Conservation (phyloP, 257 asterid genomes). For the Petunia secreta region DNA sequence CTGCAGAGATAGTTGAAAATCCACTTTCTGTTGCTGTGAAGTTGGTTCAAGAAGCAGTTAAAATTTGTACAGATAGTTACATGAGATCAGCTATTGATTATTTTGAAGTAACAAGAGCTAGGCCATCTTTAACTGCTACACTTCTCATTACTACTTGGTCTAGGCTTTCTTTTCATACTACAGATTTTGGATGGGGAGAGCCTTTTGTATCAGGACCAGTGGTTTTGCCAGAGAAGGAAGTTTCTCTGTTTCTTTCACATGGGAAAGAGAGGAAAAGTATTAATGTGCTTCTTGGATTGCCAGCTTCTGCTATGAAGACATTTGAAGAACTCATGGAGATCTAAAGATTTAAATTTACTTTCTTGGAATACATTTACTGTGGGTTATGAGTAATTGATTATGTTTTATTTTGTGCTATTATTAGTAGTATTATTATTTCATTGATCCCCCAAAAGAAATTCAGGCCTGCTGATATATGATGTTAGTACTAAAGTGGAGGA, state of each 20-base stretch:
- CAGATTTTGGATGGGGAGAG: slow-evolving; percentile 94
- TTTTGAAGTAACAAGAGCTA: slow-evolving; percentile 70
- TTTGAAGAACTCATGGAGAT: slow-evolving; percentile 66
- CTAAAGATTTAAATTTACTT: slow-evolving; percentile 18
- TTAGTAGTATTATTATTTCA: not conserved
- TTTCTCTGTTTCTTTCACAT: slow-evolving; percentile 74
- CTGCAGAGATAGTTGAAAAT: slow-evolving; percentile 60
- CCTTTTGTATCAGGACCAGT: slow-evolving; percentile 77
- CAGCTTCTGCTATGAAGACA: slow-evolving; percentile 75
- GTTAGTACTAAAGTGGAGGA: not conserved
- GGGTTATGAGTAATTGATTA: slow-evolving; percentile 15
- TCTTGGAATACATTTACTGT: slow-evolving; percentile 9
- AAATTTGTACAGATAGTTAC: slow-evolving; percentile 65
- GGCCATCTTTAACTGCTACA: slow-evolving; percentile 83
- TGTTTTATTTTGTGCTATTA: not conserved
- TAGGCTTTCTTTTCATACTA: slow-evolving; percentile 69
- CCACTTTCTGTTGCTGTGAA: slow-evolving; percentile 59
- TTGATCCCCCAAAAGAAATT: not conserved
- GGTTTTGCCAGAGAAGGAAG: slow-evolving; percentile 83
- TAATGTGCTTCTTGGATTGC: slow-evolving; percentile 89
- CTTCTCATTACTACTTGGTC: slow-evolving; percentile 90
- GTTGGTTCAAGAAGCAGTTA: slow-evolving; percentile 71
- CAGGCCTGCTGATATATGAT: not conserved
- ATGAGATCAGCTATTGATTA: slow-evolving; percentile 82
- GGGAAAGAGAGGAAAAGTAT: slow-evolving; percentile 73